Evolutionary conservation across 2,329 filamentous ascomycete species (phyloP).

Genomic region (Verticillium nubilum): DNA sequence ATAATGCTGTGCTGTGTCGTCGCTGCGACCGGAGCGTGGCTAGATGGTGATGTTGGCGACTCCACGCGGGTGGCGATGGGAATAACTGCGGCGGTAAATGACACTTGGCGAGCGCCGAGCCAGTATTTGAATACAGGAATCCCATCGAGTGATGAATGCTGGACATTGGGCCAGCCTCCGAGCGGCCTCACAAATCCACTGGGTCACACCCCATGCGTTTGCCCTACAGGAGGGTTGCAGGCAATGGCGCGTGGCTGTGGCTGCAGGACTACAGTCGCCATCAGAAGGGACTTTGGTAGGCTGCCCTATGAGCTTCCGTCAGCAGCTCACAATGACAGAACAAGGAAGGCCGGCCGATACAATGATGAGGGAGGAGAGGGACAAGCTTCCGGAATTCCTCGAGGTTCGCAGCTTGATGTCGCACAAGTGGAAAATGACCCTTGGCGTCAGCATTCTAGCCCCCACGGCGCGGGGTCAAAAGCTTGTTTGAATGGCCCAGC

Average conservation of each 20-base stretch:
- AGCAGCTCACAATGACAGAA: neutral
- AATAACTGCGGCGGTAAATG: neutral
- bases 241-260: neutral
- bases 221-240: neutral
- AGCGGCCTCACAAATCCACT: neutral
- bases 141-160: neutral
- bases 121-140: neutral
- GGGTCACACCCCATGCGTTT: neutral
- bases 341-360: neutral
- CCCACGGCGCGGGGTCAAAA: neutral
- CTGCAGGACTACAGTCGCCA: neutral
- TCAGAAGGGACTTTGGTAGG: neutral
- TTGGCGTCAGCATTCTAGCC: neutral
- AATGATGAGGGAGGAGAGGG: neutral
- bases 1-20: neutral
- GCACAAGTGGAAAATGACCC: neutral
- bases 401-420: neutral
- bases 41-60: neutral
- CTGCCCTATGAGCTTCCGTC: neutral
- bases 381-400: neutral
- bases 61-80: neutral
- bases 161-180: neutral
- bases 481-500: neutral
- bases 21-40: neutral
- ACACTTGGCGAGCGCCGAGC: neutral